Base-by-base conservation (phyloP, 2,329 filamentous ascomycete species). In the Calonectria pteridis region DNA sequence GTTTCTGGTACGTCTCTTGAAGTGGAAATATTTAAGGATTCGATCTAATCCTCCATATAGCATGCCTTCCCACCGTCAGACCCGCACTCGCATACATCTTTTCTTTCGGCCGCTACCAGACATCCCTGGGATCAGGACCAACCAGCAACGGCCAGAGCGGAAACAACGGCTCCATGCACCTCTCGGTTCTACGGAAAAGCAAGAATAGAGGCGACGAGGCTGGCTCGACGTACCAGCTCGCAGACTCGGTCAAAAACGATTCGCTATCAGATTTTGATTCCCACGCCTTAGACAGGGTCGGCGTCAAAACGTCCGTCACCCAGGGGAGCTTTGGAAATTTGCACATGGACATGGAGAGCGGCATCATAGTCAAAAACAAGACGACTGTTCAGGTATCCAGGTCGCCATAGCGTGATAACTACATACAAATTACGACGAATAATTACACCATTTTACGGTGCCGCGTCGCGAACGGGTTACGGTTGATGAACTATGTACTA, bases 301-400 rank as follows among this genome's bases (percentile, higher is more conserved):
- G 46, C 0, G 78, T 73, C 1, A 79, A 77, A 0, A 5, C 70
- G 2, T 71, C 76, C 1, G 77, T 67, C 2, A 73, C 76, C 0
- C 78, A 76, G 4, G 77, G 73, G 0, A 75, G 75, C 16, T 62
- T 62, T 3, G 49, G 31, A 13, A 35, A 64, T 31, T 43, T 40
- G 4, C 46, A 23, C 0, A 59, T 67, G 2, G 72, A 75, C 6
- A 43, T 14, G 4, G 23, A 51, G 6, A 71, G 67, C 1, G 78
- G 78, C 7, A 80, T 80, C 1, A 75, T 79, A 70, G 78, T 80
- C 1, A 80, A 78, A 72, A 80, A 79, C 23, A 77, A 80, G 35
- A 80, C 77, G 0, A 72, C 13, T 6, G 4, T 62, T 26, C 33
- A 26, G 18, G 55, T 40, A 20, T 40, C 33, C 33, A 62, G 26